phyloP scores from a whole-genome alignment of 1,284 basidiomycete species.

The Ustilago hordei region DNA sequence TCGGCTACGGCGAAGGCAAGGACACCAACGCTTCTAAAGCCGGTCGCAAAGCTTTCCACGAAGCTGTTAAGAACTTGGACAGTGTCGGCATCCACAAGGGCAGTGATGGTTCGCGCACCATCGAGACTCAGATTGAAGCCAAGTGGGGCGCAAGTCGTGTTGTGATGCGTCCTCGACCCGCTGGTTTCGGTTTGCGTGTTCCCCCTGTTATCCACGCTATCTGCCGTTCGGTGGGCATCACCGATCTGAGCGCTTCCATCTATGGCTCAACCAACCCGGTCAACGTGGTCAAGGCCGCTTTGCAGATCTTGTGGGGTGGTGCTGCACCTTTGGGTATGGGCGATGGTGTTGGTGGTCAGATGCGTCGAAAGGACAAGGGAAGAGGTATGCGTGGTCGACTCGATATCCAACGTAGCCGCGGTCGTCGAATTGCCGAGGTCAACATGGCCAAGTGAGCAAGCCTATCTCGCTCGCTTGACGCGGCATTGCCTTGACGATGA shows the following conservation, averaged over 20 bases:
- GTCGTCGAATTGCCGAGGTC: slow-evolving; percentile 60
- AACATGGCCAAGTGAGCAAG: slow-evolving; percentile 34
- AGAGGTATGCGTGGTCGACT: slow-evolving; percentile 57
- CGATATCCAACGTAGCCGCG: slow-evolving; percentile 61
- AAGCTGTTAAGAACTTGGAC: slow-evolving; percentile 88
- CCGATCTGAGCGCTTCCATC: slow-evolving; percentile 92
- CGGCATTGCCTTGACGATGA: no score
- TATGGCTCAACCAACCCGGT: slow-evolving; percentile 89
- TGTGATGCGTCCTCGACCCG: slow-evolving; percentile 84
- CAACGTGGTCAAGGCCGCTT: slow-evolving; percentile 73
- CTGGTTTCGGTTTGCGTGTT: slow-evolving; percentile 89
- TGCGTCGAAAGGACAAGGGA: slow-evolving; percentile 65
- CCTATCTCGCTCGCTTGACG: no score
- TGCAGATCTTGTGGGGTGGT: slow-evolving; percentile 68
- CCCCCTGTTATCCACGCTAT: slow-evolving; percentile 88
- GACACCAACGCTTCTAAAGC: slow-evolving; percentile 76
- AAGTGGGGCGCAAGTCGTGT: slow-evolving; percentile 90
- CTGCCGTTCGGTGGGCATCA: slow-evolving; percentile 90
- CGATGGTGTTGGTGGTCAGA: slow-evolving; percentile 64
- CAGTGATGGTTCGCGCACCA: slow-evolving; percentile 75
- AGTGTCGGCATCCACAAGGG: slow-evolving; percentile 74
- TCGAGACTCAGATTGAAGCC: slow-evolving; percentile 83
- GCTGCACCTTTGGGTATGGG: slow-evolving; percentile 64
- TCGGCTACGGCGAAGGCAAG: slow-evolving; percentile 90
- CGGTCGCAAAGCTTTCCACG: slow-evolving; percentile 76